Percentiles rank a stretch among this genome's conserved stretches.
phyloP scores from a whole-genome alignment of 2,329 filamentous ascomycete species.

The Aureobasidium musti region DNA sequence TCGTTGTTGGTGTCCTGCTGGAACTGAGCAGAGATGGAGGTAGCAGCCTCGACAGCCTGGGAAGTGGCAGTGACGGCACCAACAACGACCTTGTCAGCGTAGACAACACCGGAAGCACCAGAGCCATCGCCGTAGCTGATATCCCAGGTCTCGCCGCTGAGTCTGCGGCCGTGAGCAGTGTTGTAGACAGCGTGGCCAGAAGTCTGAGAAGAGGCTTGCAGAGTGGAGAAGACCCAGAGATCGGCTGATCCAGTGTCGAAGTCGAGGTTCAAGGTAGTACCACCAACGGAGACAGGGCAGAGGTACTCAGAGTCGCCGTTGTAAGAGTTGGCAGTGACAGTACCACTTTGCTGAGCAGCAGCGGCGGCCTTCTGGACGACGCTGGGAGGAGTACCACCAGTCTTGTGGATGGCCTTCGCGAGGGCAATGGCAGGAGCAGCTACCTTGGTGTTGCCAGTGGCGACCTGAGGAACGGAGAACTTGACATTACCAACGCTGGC shows the following conservation, averaged over 20 bases:
- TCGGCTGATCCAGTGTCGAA: conserved; percentile 67
- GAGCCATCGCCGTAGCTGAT: conserved; percentile 69
- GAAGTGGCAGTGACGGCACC: conserved; percentile 59
- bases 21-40: conserved; percentile 58
- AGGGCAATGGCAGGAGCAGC: conserved; percentile 38
- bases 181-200: conserved; percentile 61
- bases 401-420: conserved; percentile 34
- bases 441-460: conserved; percentile 45
- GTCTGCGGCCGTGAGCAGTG: conserved; percentile 49
- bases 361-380: conserved; percentile 39
- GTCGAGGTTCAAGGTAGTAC: conserved; percentile 65
- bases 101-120: conserved; percentile 64
- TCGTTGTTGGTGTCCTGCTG: conserved; percentile 56
- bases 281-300: conserved; percentile 63
- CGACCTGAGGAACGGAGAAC: conserved; percentile 39
- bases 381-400: conserved; percentile 37
- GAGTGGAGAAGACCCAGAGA: conserved; percentile 67
- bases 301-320: conserved; percentile 41
- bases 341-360: conserved; percentile 43
- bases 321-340: conserved; percentile 45
- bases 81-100: conserved; percentile 64
- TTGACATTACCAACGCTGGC: conserved; percentile 27
- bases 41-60: conserved; percentile 68
- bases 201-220: conserved; percentile 55
- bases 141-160: conserved; percentile 57